Conservation (phyloP, 192 early-diverging fungal genomes). For the Paraglomus occultum region DNA sequence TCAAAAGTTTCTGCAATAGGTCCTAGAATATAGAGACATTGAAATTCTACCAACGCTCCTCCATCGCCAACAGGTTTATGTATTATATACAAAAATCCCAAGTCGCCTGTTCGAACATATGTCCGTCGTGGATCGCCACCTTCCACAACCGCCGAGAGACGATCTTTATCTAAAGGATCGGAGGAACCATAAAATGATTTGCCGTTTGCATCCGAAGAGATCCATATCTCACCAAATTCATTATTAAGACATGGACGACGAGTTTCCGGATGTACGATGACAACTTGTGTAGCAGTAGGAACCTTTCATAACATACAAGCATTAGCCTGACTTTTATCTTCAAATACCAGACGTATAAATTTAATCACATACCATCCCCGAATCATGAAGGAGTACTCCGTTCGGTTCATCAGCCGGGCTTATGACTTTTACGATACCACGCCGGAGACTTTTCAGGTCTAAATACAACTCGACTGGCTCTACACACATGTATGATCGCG, state of each 20-base stretch:
- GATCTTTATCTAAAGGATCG: constrained; percentile 36
- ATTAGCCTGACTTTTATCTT: not conserved
- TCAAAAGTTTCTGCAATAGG: constrained; percentile 68
- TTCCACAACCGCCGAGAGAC: constrained; percentile 53
- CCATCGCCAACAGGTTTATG: constrained; percentile 48
- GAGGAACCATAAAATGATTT: constrained; percentile 45
- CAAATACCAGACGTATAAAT: not conserved
- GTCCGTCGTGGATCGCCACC: constrained; percentile 54
- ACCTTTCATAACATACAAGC: constrained; percentile 39
- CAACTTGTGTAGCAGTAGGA: constrained; percentile 74
- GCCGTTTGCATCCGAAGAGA: constrained; percentile 60
- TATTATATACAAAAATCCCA: constrained; percentile 82
- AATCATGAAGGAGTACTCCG: constrained; percentile 62
- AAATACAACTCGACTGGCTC: constrained; percentile 66
- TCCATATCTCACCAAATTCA: constrained; percentile 86
- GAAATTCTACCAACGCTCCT: constrained; percentile 56
- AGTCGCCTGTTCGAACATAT: constrained; percentile 80
- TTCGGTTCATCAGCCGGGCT: constrained; percentile 51
- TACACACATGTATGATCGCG: constrained; percentile 75
- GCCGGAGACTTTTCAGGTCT: constrained; percentile 62
- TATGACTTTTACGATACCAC: constrained; percentile 61
- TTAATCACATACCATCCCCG: constrained; percentile 54
- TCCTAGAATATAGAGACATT: constrained; percentile 77
- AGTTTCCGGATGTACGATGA: constrained; percentile 80
- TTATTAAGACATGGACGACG: constrained; percentile 63